Evolutionary conservation across 352 stramenopile genomes (phyloP), one percentile per base, ranked within the genome.

Genomic region (Globisporangium alternatum): DNA sequence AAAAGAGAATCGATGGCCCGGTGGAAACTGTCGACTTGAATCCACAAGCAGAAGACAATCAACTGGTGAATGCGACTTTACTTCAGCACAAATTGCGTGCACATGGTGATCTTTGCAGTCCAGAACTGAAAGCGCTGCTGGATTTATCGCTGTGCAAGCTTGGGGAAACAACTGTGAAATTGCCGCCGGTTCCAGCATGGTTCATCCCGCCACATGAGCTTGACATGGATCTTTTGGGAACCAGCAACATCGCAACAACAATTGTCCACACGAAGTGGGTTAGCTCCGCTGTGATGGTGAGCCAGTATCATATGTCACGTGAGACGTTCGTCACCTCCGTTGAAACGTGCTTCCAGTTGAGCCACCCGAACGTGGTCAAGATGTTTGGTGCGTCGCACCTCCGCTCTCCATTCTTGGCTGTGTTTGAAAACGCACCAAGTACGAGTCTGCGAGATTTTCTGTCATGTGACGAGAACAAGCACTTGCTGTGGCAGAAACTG

Each of bases 291-390:
- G 28, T 43, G 2, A 41, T 44, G 53, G 21, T 60, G 12, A 44
- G 22, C n/a, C 39, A 22, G 33, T 5, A 37, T 22, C 9, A 2
- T 5, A 19, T 60, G 22, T 8, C 17, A 12, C 53, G 21, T 5
- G n/a, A 31, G 3, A 33, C 15, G 22, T 53, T 53, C 19, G 3
- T 53, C 1, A n/a, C 48, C 3, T 25, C 8, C 12, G 53, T 48
- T 9, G 13, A 33, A 9, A 35, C 6, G 8, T 48, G 53, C 35
- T 30, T 31, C 9, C 33, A 4, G 8, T 3, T 48, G 35, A 60
- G 21, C 53, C 53, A 48, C 15, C 21, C 53, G n/a, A 60, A 48
- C 53, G 21, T 60, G n/a, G 33, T 48, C n/a, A 37, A 60, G 53
- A 21, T 37, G 21, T 48, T 60, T 44, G 53, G 53, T 2, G 53